Evolutionary conservation across 306 rosid species (phyloP).

Genomic region (Dalbergia cultrata): DNA sequence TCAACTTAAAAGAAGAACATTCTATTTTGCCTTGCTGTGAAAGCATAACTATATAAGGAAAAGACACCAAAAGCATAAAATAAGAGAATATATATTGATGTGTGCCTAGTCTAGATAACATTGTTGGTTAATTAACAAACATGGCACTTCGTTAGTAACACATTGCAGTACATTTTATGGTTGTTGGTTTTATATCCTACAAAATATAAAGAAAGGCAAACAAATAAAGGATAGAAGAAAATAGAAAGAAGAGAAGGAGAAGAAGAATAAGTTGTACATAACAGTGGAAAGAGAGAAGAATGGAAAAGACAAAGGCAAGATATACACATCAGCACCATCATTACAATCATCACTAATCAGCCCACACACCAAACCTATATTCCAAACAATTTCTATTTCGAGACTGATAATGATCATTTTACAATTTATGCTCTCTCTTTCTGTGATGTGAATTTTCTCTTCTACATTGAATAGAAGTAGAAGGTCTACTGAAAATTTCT

Average conservation of each 20-base stretch:
- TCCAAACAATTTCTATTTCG: conserved; percentile 67
- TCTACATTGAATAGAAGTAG: no score
- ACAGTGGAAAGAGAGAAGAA: conserved; percentile 44
- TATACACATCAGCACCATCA: conserved; percentile 74
- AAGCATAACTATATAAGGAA: background rate
- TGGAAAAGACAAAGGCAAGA: conserved; percentile 47
- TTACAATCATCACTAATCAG: conserved; percentile 76
- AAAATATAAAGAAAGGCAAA: conserved; percentile 23
- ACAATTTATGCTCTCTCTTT: no score
- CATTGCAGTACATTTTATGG: background rate
- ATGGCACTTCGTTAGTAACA: background rate
- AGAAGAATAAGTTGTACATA: conserved; percentile 37
- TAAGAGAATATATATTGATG: background rate
- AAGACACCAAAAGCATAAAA: background rate
- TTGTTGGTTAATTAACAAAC: no score
- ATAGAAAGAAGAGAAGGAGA: background rate
- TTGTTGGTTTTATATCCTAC: background rate
- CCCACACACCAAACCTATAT: conserved; percentile 62
- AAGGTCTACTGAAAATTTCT: no score
- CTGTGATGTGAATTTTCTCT: no score
- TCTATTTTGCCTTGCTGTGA: background rate
- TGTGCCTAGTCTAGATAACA: background rate
- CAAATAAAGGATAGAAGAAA: background rate
- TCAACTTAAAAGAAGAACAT: background rate
- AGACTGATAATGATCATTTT: no score